Evolutionary conservation across 2,329 filamentous ascomycete species (phyloP), one percentile per base, ranked within the genome.

Genomic region (Fusarium sp.): DNA sequence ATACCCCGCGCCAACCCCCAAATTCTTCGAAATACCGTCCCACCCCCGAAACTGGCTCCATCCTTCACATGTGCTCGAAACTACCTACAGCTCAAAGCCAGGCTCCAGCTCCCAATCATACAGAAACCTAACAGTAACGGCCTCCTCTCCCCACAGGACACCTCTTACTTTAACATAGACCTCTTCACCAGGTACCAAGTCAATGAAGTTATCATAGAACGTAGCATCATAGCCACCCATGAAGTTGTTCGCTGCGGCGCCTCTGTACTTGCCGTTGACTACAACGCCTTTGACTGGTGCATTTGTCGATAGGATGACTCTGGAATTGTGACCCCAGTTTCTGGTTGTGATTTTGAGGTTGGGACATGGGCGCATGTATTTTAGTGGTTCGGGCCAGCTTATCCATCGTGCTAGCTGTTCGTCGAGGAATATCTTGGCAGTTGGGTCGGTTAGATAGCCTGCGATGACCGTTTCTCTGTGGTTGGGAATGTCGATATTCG

Each of bases 131-230:
- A 42, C 20, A 2, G 13, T 8, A 21, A 63, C n/a, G 8, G 34
- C 3, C 0, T 37, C 2, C 1, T 7, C n/a, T 18, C 0, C 2
- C 4, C 3, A 37, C 18, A n/a, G 0, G 0, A 20, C 7, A 1
- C 49, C 49, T 0, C n/a, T 5, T 0, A 41, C 20, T 3, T 16
- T 21, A 3, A 63, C 18, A 1, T 2, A 45, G 1, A 49, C 10
- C 3, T 45, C n/a, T 4, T 63, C 61, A 0, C 27, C 25, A 2
- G 50, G 61, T 0, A 63, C 50, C 6, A 63, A 7, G 4, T 63
- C 61, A 0, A 63, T 27, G 0, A 45, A 45, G 9, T 63, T 63
- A 1, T 63, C 20, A 6, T 58, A 43, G 18, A 63, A 63, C 0
- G 40, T 6, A 0, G 45, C 3, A 0, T 5, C 25, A 1, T 41